Conservation (phyloP, 768 basidiomycete genomes). For the Collybiopsis luxurians region DNA sequence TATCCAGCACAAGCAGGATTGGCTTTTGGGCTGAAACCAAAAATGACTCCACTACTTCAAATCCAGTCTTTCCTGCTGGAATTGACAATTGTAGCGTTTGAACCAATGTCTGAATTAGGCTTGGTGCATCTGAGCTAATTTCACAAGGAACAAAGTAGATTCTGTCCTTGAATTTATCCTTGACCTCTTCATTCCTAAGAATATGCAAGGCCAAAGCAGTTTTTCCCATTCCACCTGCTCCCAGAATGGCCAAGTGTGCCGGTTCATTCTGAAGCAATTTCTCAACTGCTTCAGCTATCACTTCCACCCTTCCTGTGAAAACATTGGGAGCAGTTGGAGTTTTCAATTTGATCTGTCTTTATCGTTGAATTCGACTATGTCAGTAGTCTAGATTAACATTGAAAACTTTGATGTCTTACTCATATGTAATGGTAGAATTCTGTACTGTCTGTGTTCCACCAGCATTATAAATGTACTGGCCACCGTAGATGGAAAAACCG, state of each 20-base stretch:
- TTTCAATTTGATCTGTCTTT: neutral
- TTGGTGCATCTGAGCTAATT: neutral
- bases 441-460: neutral
- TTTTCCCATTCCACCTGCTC: slow-evolving; percentile 4
- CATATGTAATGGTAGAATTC: neutral
- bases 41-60: neutral
- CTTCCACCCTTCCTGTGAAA: neutral
- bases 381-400: too few species aligned
- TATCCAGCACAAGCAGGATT: slow-evolving; percentile 6
- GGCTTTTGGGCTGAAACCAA: neutral
- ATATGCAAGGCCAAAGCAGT: neutral
- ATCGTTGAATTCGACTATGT: too few species aligned
- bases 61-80: neutral
- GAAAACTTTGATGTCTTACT: neutral
- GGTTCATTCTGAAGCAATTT: neutral
- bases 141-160: slow-evolving; percentile 2
- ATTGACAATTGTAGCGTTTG: neutral
- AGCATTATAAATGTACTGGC: neutral
- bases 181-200: neutral
- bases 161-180: neutral
- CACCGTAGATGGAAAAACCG: neutral
- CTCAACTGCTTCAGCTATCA: neutral
- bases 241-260: neutral
- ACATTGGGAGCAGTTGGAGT: neutral
- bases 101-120: neutral